A percentile compares a stretch with the other conserved stretches of the same genome.
phyloP scores from a whole-genome alignment of 108 stramenopile genomes.

The Fistulifera pelliculosa region DNA sequence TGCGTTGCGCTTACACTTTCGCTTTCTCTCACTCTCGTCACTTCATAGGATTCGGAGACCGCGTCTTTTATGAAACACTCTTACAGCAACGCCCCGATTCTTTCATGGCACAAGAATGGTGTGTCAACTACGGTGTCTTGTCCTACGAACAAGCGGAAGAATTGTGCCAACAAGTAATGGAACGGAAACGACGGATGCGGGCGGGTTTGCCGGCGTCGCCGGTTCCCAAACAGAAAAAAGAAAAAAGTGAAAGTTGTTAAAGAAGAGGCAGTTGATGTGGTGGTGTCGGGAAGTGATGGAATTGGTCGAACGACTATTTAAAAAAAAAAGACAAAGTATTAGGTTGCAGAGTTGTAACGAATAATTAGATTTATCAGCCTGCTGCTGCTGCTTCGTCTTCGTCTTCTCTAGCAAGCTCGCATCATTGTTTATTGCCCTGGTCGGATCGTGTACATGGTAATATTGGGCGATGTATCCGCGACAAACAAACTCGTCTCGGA shows the following conservation, averaged over 20 bases:
- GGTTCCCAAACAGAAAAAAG: constrained; percentile 24
- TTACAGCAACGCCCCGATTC: constrained; percentile 63
- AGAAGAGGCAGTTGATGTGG: constrained; percentile 57
- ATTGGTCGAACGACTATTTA: constrained; percentile 52
- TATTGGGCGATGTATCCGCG: constrained; percentile 63
- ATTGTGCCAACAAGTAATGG: constrained; percentile 32
- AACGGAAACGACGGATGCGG: constrained; percentile 47
- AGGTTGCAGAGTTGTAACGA: neutral
- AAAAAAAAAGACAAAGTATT: neutral
- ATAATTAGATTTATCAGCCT: too few relatives aligned
- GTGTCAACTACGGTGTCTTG: constrained; percentile 75
- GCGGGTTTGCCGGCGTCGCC: constrained; percentile 5
- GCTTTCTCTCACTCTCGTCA: neutral
- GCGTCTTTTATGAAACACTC: constrained; percentile 76
- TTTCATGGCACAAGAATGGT: constrained; percentile 87
- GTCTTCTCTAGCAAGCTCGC: too few relatives aligned
- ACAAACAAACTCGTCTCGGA: constrained; percentile 55
- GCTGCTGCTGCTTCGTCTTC: too few relatives aligned
- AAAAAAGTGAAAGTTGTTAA: constrained; percentile 44
- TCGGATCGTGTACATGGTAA: constrained; percentile 54
- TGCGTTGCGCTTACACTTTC: too few relatives aligned
- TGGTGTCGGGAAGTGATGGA: constrained; percentile 50
- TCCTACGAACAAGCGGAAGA: constrained; percentile 52
- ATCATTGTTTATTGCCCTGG: constrained; percentile 8
- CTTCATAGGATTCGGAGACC: constrained; percentile 12